Base-by-base conservation (phyloP, 1,284 basidiomycete species). In the Microbotryum silenes-acaulis region DNA sequence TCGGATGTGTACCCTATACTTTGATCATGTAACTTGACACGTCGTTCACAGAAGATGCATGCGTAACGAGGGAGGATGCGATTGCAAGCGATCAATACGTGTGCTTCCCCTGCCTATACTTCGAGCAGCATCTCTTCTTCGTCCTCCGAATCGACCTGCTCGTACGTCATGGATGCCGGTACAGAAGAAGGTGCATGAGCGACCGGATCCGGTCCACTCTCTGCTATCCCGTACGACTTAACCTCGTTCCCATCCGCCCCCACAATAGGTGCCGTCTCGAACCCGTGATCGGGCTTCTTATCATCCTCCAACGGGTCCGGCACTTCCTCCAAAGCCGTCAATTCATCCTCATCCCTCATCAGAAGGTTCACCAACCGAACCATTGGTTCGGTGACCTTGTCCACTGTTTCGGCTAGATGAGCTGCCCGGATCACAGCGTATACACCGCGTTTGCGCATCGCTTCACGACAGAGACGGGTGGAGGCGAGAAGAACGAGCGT, bases 401-500 rank as follows among this genome's bases (percentile, higher is more conserved):
- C 88, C 23, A 86, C 86, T 3, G 77, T 79, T 77, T 98, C 94
- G 16, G 80, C 81, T 69, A 88, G 81, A 74, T 98, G 94, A 12
- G 87, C 79, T 25, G 82, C 84, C 51, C 90, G 81, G 33, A 97
- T 79, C 47, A 98, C 86, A 71, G 88, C 85, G 75, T 98, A 98
- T 1, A 88, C 87, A 0, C 92, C 93, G 63, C 89, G 82, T 20
- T 79, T 78, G 37, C 96, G 81, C 64, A 93, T 78, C 61, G 84
- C 83, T 65, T 94, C 86, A 29, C 94, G 82, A 1, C 91, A 92
- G 79, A 87, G 89, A 46, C 86, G 83, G 0, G 88, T 92, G 4
- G 92, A 91, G 68, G 89, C 91, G 0, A 98, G 80, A 45, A 99
- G 77, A 0, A 97, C 81, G 16, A 99, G 78, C 0, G 89, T 88